Percentiles rank a stretch among this genome's conserved stretches.
Conservation (phyloP, 2,329 filamentous ascomycete species). For the Fusarium sublunatum region DNA sequence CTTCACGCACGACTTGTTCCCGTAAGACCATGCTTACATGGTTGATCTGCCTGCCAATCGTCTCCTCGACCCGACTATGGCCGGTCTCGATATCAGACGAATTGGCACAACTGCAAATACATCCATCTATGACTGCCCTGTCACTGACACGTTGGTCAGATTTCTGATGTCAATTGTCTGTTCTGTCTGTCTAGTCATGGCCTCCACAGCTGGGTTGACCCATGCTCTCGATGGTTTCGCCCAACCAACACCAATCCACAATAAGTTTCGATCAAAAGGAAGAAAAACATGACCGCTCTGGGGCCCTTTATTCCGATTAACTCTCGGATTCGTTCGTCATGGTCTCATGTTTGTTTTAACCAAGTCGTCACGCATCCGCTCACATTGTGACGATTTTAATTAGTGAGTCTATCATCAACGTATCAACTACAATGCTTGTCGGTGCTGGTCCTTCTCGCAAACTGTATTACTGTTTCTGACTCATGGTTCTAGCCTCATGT, state of each 20-base stretch:
- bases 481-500: constrained; percentile 8
- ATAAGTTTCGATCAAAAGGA: constrained; percentile 15
- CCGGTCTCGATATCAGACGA: neutral
- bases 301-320: neutral
- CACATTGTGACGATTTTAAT: neutral
- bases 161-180: constrained; percentile 14
- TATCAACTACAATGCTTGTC: neutral
- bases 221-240: constrained; percentile 15
- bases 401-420: neutral
- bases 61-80: neutral
- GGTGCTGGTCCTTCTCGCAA: constrained; percentile 15
- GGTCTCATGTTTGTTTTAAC: neutral
- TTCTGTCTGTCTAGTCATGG: neutral
- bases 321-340: neutral
- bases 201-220: constrained; percentile 16
- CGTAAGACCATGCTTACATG: too few species aligned
- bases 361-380: neutral
- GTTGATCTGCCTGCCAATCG: too few species aligned
- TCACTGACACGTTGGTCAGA: constrained; percentile 2
- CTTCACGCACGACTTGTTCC: constrained; percentile 1
- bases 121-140: neutral
- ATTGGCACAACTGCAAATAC: neutral
- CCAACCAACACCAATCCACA: constrained; percentile 15
- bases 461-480: constrained; percentile 7
- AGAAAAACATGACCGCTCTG: constrained; percentile 17